A percentile compares a stretch with the other conserved stretches of the same genome.
Evolutionary conservation across 2,329 filamentous ascomycete species (phyloP).

Genomic region (Escovopsis sp.): DNA sequence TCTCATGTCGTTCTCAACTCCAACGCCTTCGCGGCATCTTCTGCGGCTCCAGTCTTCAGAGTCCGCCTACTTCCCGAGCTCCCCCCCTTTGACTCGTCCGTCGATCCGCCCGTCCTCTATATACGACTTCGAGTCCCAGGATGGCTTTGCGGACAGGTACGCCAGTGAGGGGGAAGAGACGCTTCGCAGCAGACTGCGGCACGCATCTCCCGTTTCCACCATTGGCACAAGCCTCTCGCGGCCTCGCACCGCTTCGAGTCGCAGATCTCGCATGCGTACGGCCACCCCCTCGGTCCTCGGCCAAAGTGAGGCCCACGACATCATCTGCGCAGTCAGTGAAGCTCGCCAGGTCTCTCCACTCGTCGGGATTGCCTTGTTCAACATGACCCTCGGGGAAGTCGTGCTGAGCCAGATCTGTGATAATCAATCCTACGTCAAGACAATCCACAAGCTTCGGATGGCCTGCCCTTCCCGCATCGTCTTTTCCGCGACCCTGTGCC

Average conservation of each 20-base stretch:
- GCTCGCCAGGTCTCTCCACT: conserved; percentile 75
- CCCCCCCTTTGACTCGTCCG: neutral
- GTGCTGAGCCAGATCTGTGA: conserved; percentile 85
- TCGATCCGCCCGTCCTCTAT: neutral
- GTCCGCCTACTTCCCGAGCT: neutral
- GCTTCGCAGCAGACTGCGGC: neutral
- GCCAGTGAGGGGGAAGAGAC: too few species aligned
- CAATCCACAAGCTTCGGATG: conserved; percentile 72
- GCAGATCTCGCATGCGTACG: conserved; percentile 28
- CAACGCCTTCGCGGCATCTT: neutral
- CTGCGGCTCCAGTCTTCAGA: neutral
- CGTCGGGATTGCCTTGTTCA: conserved; percentile 76
- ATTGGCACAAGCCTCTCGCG: conserved; percentile 11
- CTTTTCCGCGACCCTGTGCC: conserved; percentile 55
- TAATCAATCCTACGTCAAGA: conserved; percentile 80
- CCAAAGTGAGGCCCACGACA: conserved; percentile 44
- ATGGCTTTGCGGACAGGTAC: neutral
- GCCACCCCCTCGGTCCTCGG: conserved; percentile 26
- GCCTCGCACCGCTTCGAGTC: conserved; percentile 28
- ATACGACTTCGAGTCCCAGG: neutral
- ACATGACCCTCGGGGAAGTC: conserved; percentile 70
- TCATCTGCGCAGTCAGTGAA: conserved; percentile 81
- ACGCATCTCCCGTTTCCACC: conserved; percentile 8
- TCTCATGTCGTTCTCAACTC: neutral
- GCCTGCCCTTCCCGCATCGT: conserved; percentile 69